These are phyloP conservation scores for Wilcoxina mikolae DNA, from an alignment of 495 filamentous ascomycete species.

Conservation along the genomic window DNA sequence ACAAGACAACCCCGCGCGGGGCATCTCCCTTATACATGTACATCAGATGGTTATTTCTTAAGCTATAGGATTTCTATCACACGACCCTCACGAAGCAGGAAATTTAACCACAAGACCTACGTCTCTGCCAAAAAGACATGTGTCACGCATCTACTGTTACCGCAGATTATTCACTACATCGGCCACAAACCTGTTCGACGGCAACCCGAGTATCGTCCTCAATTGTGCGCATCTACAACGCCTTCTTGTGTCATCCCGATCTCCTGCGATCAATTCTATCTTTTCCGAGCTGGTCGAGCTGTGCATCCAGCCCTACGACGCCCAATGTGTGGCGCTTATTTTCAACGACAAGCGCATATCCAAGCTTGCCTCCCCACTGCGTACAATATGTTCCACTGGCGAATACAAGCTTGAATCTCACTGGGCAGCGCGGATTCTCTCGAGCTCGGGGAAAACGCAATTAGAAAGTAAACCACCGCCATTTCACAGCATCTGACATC, in stretches of 20 bases:
- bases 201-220: too few species aligned
- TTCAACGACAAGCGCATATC: conserved; percentile 21
- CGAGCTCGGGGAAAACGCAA: background rate
- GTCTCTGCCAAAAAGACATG: too few species aligned
- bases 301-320: conserved; percentile 25
- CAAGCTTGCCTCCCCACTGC: conserved; percentile 24
- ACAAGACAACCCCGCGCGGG: too few species aligned
- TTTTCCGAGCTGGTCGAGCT: conserved; percentile 31
- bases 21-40: too few species aligned
- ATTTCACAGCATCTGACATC: background rate
- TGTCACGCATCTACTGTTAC: too few species aligned
- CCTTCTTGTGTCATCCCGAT: background rate
- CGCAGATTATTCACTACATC: too few species aligned
- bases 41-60: too few species aligned
- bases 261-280: conserved; percentile 22
- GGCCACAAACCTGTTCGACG: too few species aligned
- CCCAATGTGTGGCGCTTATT: conserved; percentile 17
- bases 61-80: too few species aligned
- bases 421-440: conserved; percentile 29
- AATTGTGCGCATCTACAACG: background rate
- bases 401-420: conserved; percentile 32
- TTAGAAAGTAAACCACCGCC: background rate
- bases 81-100: too few species aligned
- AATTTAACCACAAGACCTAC: too few species aligned
- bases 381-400: conserved; percentile 30